Conservation (phyloP, 139 green algal genomes). For the Tetraselmis chui region DNA sequence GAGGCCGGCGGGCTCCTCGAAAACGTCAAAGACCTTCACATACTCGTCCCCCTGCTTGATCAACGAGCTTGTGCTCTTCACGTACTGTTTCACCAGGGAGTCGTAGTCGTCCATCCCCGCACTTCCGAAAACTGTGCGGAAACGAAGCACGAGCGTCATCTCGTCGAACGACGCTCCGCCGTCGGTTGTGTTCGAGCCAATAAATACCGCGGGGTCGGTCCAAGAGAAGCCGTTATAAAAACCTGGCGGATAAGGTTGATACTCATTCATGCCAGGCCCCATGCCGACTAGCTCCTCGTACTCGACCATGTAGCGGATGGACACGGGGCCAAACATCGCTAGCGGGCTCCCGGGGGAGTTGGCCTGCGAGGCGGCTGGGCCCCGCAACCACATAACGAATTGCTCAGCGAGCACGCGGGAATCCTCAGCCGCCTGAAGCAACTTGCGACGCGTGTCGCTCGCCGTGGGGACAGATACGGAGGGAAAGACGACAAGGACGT, state of each 20-base stretch:
- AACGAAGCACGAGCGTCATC: background rate
- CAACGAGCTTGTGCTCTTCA: background rate
- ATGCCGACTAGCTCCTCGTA: background rate
- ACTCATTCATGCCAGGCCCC: background rate
- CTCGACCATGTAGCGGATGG: background rate
- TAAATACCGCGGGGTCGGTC: background rate
- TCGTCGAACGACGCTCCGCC: background rate
- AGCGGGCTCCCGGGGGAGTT: background rate
- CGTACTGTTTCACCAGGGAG: background rate
- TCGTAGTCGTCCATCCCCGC: background rate
- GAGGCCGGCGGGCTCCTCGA: background rate
- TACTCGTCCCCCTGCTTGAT: background rate
- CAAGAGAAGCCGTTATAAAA: background rate
- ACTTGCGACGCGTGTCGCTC: no score
- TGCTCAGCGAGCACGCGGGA: no score
- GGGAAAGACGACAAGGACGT: background rate
- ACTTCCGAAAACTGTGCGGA: background rate
- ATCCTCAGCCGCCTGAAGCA: no score
- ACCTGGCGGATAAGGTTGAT: background rate
- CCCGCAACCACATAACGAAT: no score
- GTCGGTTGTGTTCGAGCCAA: background rate
- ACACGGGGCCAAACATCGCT: background rate
- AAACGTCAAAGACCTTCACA: background rate
- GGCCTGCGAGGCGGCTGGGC: no score
- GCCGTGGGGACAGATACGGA: no score